A percentile compares a stretch with the other conserved stretches of the same genome.
These are phyloP conservation scores for Globisporangium recalcitrans DNA, from an alignment of 352 stramenopile genomes.

Conservation along the genomic window DNA sequence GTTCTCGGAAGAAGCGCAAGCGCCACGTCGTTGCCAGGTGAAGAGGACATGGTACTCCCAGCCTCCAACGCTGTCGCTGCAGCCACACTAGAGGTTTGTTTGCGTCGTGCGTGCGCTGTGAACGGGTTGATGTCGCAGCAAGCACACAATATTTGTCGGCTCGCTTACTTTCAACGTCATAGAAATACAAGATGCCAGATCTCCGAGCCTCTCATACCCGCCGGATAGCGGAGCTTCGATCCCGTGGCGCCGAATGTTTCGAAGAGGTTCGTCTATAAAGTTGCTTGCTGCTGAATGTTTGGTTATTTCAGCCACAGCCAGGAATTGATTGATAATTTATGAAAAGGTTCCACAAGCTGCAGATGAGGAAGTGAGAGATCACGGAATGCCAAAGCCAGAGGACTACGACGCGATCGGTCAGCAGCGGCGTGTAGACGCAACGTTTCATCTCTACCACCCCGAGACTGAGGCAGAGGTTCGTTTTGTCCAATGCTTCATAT, in stretches of 20 bases:
- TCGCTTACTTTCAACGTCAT: background rate
- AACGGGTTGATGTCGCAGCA: background rate
- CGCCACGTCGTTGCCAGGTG: slow-evolving; percentile 10
- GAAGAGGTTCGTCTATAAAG: slow-evolving; percentile 18
- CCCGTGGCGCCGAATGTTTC: slow-evolving; percentile 27
- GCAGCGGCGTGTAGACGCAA: slow-evolving; percentile 35
- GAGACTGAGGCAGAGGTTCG: slow-evolving; percentile 62
- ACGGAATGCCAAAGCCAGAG: slow-evolving; percentile 12
- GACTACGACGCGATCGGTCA: slow-evolving; percentile 20
- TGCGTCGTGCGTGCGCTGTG: no score
- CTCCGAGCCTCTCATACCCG: slow-evolving; percentile 62
- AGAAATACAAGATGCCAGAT: slow-evolving; percentile 61
- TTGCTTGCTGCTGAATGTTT: background rate
- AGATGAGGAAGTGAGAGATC: background rate
- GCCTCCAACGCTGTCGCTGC: background rate
- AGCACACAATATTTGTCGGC: background rate
- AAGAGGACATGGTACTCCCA: background rate
- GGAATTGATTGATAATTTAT: background rate
- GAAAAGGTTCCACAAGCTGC: slow-evolving; percentile 7
- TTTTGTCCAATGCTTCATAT: background rate
- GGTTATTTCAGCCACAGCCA: background rate
- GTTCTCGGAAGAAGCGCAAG: slow-evolving; percentile 23
- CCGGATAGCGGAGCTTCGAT: slow-evolving; percentile 52
- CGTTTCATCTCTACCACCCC: slow-evolving; percentile 51
- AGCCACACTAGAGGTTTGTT: slow-evolving; percentile 22